Evolutionary conservation across 768 basidiomycete genomes (phyloP), one percentile per base, ranked within the genome.

Genomic region (Ramaria rubella): DNA sequence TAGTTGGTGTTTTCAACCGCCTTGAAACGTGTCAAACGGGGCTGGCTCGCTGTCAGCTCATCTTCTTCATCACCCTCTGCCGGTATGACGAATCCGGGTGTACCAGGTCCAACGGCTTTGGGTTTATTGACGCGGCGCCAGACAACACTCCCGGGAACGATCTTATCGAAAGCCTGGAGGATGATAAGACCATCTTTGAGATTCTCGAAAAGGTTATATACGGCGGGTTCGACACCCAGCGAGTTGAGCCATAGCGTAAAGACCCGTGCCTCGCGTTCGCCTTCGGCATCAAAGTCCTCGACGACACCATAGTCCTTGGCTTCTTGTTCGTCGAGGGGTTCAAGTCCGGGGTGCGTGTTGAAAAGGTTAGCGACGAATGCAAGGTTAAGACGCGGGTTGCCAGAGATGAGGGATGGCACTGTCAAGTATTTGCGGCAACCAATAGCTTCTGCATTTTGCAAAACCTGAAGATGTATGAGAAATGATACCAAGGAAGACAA

Each of bases 161-260:
- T 82, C 75, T 92, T 97, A 74, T 99, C 95, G 66, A 96, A 98
- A 14, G 94, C 94, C 73, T 97, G 94, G 3, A 98, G 79, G 57
- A 99, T 88, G 64, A 92, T 69, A 57, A 92, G 70, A 1, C 96
- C 96, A 68, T 97, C 94, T 68, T 87, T 90, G 67, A 99, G 71
- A 68, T 98, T 89, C 76, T 98, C 92, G 67, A 97, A 98, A 59
- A 99, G 72, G 73, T 97, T 94, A 78, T 90, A 93, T 15, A 99
- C 94, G 44, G 85, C 87, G 0, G 96, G 96, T 54, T 99, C 94
- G 58, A 98, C 96, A 60, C 90, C 92, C 50, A 99, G 80, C 12
- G 91, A 94, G 76, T 99, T 99, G 59, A 99, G 78, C 96, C 96
- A 99, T 19, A 99, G 82, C 0, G 89, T 99, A 69, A 99, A 99